These are phyloP conservation scores for Aspergillus pseudotamarii DNA, from an alignment of 2,329 filamentous ascomycete species.

Conservation along the genomic window DNA sequence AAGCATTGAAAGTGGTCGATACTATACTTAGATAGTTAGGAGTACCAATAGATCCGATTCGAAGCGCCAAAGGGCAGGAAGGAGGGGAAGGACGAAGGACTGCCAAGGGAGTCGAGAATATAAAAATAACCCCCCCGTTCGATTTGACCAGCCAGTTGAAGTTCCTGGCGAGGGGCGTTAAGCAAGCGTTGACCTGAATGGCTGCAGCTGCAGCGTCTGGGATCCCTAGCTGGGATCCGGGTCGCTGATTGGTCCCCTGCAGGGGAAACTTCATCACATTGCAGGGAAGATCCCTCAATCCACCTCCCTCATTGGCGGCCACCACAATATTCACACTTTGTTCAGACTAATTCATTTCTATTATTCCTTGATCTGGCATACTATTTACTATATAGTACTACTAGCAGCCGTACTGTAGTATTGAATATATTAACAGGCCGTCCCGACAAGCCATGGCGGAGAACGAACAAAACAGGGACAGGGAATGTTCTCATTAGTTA, in stretches of 20 bases:
- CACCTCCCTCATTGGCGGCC: not conserved
- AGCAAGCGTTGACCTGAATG: not conserved
- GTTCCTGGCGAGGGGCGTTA: not conserved
- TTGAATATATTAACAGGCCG: not conserved
- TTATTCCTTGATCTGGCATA: not conserved
- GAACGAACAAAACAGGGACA: not conserved
- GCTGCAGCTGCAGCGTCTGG: not conserved
- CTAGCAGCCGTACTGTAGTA: no score
- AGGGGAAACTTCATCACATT: slow-evolving; percentile 24
- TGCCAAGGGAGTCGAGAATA: not conserved
- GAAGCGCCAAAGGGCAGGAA: slow-evolving; percentile 22
- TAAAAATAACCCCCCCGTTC: slow-evolving; percentile 6
- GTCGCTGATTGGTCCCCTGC: slow-evolving; percentile 20
- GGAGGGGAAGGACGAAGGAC: not conserved
- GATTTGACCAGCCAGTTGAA: not conserved
- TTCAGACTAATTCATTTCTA: not conserved
- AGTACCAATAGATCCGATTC: slow-evolving; percentile 13
- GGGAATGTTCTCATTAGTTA: not conserved
- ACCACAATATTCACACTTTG: not conserved
- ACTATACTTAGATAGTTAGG: not conserved
- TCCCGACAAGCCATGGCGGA: not conserved
- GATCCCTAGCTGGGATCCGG: slow-evolving; percentile 1
- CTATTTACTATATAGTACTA: no score
- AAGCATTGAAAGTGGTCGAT: not conserved
- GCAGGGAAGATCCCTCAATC: slow-evolving; percentile 13